Conservation (phyloP, 345 rosid species). For the Lepidium sativum region DNA sequence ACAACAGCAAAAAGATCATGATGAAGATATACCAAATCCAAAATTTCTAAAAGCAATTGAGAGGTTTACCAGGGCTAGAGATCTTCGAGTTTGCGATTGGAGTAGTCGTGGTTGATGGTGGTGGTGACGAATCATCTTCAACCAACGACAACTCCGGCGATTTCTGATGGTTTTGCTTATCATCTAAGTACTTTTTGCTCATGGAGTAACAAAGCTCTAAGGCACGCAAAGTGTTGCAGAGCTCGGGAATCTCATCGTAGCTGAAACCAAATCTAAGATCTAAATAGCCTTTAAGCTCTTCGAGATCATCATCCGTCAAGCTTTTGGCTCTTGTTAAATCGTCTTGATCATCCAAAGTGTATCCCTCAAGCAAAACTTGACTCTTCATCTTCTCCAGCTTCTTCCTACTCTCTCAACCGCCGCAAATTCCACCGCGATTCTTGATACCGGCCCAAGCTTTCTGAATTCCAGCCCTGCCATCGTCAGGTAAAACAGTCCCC, state of each 20-base stretch:
- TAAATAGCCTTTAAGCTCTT: constrained; percentile 83
- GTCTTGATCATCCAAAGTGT: constrained; percentile 37
- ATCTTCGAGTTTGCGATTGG: constrained; percentile 83
- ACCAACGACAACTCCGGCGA: constrained; percentile 31
- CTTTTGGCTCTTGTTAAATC: constrained; percentile 73
- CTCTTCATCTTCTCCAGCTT: constrained; percentile 54
- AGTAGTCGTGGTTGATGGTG: constrained; percentile 24
- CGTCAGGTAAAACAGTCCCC: not conserved
- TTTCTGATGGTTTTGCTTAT: constrained; percentile 41
- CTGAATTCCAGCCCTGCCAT: constrained; percentile 1
- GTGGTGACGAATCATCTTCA: constrained; percentile 20
- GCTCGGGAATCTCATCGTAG: constrained; percentile 95
- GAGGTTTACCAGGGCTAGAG: constrained; percentile 76
- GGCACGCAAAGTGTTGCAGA: constrained; percentile 85
- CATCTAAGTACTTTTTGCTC: constrained; percentile 81
- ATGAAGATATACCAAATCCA: not conserved
- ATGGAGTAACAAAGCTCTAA: constrained; percentile 90
- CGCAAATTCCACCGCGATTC: not conserved
- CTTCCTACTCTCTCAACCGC: not conserved
- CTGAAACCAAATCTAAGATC: constrained; percentile 93
- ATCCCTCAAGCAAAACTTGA: constrained; percentile 78
- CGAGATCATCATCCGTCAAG: constrained; percentile 83
- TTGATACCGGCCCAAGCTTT: constrained; percentile 11
- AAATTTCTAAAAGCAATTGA: not conserved
- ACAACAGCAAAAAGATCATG: not conserved